A percentile compares a stretch with the other conserved stretches of the same genome.
These are phyloP conservation scores for Phytopythium boreale DNA, from an alignment of 352 stramenopile species.

Conservation along the genomic window DNA sequence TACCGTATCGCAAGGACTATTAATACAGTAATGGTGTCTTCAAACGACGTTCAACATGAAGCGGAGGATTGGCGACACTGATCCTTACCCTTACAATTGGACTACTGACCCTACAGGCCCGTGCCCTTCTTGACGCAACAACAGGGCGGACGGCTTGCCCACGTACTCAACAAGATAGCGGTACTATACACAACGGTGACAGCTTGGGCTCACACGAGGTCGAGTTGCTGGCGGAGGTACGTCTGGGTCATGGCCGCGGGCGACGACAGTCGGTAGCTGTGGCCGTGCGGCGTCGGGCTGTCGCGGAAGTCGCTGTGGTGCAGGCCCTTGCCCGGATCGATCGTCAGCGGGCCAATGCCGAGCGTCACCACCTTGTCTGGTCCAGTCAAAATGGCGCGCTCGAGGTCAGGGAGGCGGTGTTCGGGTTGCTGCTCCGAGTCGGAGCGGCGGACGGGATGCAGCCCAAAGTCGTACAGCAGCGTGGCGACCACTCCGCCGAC, in stretches of 20 bases:
- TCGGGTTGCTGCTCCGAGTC: background rate
- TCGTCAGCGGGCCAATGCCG: background rate
- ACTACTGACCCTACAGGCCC: too few species aligned
- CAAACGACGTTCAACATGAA: too few species aligned
- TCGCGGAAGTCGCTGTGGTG: slow-evolving; percentile 36
- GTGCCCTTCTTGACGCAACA: too few species aligned
- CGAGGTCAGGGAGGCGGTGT: background rate
- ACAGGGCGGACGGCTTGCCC: too few species aligned
- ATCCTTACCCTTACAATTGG: too few species aligned
- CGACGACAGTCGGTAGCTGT: slow-evolving; percentile 28
- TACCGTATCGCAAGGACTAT: too few species aligned
- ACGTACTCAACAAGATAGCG: too few species aligned
- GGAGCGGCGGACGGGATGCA: slow-evolving; percentile 13
- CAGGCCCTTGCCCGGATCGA: slow-evolving; percentile 10
- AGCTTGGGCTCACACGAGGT: background rate
- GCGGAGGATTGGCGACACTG: too few species aligned
- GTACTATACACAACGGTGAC: too few species aligned
- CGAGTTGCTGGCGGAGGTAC: slow-evolving; percentile 4
- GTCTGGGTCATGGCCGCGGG: slow-evolving; percentile 6
- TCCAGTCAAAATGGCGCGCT: background rate
- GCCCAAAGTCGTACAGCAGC: slow-evolving; percentile 46
- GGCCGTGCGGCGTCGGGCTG: slow-evolving; percentile 22
- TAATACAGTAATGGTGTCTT: too few species aligned
- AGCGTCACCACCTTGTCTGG: background rate
- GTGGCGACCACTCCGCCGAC: slow-evolving; percentile 51